Evolutionary conservation across 148 eudicot genomes (phyloP).

Genomic region (Hydrangea macrophylla): DNA sequence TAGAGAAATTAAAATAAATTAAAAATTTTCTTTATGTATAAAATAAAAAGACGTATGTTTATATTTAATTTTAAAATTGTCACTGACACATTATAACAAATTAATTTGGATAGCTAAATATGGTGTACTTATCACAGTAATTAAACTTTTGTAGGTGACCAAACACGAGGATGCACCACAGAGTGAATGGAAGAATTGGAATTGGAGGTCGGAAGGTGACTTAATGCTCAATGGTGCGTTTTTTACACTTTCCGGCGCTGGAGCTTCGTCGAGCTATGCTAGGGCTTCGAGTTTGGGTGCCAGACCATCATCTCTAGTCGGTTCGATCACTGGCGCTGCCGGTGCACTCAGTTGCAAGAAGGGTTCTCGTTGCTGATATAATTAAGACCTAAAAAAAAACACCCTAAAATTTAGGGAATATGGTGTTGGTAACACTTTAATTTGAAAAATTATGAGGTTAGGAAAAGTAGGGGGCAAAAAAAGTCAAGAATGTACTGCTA

Average conservation of each 20-base stretch:
- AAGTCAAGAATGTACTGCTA: conserved; percentile 7
- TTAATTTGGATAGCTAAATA: no score
- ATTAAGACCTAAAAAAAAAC: background rate
- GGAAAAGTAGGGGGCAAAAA: conserved; percentile 12
- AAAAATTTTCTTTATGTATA: background rate
- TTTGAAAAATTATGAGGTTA: background rate
- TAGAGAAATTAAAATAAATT: no score
- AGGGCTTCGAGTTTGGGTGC: conserved; percentile 76
- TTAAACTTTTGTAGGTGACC: conserved; percentile 57
- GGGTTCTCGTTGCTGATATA: conserved; percentile 53
- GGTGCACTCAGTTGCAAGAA: conserved; percentile 61
- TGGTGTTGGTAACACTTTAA: background rate
- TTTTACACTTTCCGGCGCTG: conserved; percentile 58
- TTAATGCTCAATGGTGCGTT: conserved; percentile 60
- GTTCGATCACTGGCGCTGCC: conserved; percentile 38
- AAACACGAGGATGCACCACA: conserved; percentile 64
- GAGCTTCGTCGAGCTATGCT: conserved; percentile 58
- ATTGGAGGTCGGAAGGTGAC: conserved; percentile 76
- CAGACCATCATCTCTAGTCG: conserved; percentile 48
- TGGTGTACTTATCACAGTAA: no score
- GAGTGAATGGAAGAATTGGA: conserved; percentile 64
- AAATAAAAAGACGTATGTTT: no score
- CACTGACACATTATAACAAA: no score
- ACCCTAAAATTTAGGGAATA: background rate
- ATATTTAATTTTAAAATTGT: no score